These are phyloP conservation scores for Citrullus mucosospermus DNA, from an alignment of 306 rosid species.

Conservation along the genomic window DNA sequence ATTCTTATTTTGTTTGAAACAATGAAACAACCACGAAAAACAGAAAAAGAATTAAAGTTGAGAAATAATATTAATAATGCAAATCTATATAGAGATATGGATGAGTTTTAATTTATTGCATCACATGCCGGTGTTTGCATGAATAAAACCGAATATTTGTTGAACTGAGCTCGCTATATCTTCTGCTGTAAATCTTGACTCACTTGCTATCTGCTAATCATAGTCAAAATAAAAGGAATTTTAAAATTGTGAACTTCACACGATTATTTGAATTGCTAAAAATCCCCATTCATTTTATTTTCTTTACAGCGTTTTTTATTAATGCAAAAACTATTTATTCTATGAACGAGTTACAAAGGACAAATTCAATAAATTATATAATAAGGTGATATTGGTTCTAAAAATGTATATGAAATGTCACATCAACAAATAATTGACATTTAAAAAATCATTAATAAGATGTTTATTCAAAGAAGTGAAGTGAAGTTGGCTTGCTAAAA, in stretches of 20 bases:
- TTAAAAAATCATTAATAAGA: too few species aligned
- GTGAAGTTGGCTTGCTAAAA: too few species aligned
- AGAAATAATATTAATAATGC: background rate
- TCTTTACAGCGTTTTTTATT: too few species aligned
- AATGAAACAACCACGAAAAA: background rate
- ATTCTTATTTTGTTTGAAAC: too few species aligned
- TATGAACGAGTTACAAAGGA: too few species aligned
- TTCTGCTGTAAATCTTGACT: constrained; percentile 79
- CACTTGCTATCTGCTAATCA: constrained; percentile 48
- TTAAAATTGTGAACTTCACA: background rate
- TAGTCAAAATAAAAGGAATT: background rate
- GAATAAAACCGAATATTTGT: constrained; percentile 77
- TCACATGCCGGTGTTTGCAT: constrained; percentile 42
- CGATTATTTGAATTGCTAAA: background rate
- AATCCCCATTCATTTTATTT: background rate
- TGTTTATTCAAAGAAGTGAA: too few species aligned
- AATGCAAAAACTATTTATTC: too few species aligned
- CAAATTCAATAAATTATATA: too few species aligned
- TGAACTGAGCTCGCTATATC: constrained; percentile 87
- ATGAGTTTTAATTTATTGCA: background rate
- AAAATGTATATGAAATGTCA: too few species aligned
- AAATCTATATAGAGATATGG: too few species aligned
- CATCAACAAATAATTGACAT: too few species aligned
- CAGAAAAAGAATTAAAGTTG: background rate
- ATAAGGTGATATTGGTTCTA: too few species aligned